Percentiles rank a stretch among this genome's conserved stretches.
These are phyloP conservation scores for Peronospora farinosa DNA, from an alignment of 352 stramenopile genomes.

Conservation along the genomic window DNA sequence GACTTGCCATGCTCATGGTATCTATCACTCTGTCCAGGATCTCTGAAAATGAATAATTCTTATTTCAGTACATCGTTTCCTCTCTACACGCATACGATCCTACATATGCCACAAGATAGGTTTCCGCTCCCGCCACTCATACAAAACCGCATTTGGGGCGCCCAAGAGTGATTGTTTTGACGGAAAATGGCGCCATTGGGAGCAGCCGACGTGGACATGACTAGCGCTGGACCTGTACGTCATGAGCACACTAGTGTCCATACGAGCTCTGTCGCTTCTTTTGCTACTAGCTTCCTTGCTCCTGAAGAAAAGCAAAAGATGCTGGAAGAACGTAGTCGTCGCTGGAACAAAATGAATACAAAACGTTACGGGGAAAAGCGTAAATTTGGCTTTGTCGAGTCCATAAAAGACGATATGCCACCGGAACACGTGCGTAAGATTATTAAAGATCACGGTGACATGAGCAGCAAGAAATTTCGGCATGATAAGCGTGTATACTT, in stretches of 20 bases:
- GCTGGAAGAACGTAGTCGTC: conserved; percentile 75
- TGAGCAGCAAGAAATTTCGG: conserved; percentile 99
- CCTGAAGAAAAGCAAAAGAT: conserved; percentile 55
- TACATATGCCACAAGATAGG: conserved; percentile 5
- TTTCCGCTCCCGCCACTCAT: conserved; percentile 13
- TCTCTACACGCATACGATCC: conserved; percentile 11
- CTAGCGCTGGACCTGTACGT: conserved; percentile 13
- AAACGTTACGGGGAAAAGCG: conserved; percentile 93
- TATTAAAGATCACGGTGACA: conserved; percentile 98
- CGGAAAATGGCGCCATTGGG: conserved; percentile 21
- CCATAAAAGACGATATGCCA: conserved; percentile 88
- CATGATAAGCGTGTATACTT: conserved; percentile 99
- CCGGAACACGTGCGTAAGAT: conserved; percentile 99
- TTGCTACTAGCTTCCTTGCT: conserved; percentile 13
- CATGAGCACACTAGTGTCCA: too few relatives aligned
- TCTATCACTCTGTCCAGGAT: conserved; percentile 4
- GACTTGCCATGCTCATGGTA: conserved; percentile 6
- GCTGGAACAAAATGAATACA: conserved; percentile 87
- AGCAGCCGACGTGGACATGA: conserved; percentile 27
- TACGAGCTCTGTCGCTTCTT: not conserved
- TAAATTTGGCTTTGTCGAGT: conserved; percentile 92
- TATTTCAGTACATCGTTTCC: not conserved
- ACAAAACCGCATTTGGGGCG: conserved; percentile 16
- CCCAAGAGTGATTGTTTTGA: not conserved
- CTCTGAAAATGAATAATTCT: not conserved